Base-by-base conservation (phyloP, 768 basidiomycete genomes). In the Russula olivacea region DNA sequence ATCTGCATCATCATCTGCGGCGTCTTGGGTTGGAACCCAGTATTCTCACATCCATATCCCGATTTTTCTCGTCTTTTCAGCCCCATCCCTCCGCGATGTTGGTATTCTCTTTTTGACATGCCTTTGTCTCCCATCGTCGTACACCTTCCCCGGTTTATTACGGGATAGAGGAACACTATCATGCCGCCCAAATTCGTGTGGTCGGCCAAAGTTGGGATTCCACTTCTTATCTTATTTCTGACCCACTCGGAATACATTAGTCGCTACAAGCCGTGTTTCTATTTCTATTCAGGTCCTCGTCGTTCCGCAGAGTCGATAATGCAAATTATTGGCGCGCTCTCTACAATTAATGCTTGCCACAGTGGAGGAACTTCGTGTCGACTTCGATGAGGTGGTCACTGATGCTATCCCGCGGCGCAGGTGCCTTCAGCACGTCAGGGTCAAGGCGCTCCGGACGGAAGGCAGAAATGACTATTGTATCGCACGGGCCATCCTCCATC, bases 21-120 rank as follows among this genome's bases (percentile, higher is more conserved):
- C n/a, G n/a, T n/a, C n/a, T n/a, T n/a, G n/a, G n/a, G n/a, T n/a
- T n/a, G n/a, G n/a, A n/a, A n/a, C n/a, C n/a, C n/a, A n/a, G n/a
- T n/a, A n/a, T 7, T 9, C 4, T 25, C 38, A 1, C 15, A 5
- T 43, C 10, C 6, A 10, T 57, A 17, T 51, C 55, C 3, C 9
- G 14, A 25, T 17, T 62, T 36, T 45, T 28, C 28, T 28, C 2
- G 28, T 28, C 28, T 19, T 61, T 9, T 3, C 30, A 21, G 61
- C 48, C n/a, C 48, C 55, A 14, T 61, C 47, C 25, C 38, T 61
- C n/a, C 38, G 41, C 10, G n/a, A 40, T 15, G 4, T 62, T 45
- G 2, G 38, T 7, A 11, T 36, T 4, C 0, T 8, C 32, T 32
- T 32, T 32, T 32, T 32, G 32, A 32, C 8, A 9, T 32, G 9